Evolutionary conservation across 768 basidiomycete species (phyloP).

Genomic region (Boletus sp.): DNA sequence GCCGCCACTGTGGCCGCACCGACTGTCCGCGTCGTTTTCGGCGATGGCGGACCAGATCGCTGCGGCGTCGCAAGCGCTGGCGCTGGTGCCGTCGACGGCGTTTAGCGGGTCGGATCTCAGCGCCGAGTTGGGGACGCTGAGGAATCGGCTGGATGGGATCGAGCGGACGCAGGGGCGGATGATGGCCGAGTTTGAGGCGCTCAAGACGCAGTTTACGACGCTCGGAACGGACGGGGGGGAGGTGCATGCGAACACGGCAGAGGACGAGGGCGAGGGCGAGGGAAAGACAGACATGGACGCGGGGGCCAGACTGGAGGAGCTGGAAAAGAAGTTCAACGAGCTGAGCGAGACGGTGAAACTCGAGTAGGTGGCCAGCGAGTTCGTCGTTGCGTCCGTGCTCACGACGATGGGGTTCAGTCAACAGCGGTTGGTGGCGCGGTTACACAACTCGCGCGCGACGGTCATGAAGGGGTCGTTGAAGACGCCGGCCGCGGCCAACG

Average conservation of each 20-base stretch:
- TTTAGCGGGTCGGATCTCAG: conserved; percentile 16
- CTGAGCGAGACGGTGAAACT: conserved; percentile 31
- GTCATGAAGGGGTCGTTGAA: conserved; percentile 33
- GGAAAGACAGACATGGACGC: conserved; percentile 24
- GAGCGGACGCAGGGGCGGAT: conserved; percentile 35
- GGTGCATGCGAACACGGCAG: conserved; percentile 4
- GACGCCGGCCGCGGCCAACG: conserved; percentile 30
- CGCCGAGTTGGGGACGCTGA: conserved; percentile 19
- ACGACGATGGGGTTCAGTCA: conserved; percentile 31
- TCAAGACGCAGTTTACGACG: conserved; percentile 27
- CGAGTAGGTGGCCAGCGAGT: conserved; percentile 27
- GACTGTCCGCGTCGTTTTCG: conserved; percentile 38
- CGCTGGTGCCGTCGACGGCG: conserved; percentile 26
- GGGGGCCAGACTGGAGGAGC: conserved; percentile 27
- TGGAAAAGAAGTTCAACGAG: conserved; percentile 38
- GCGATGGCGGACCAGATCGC: conserved; percentile 41
- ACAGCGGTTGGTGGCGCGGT: conserved; percentile 35
- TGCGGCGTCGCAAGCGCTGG: conserved; percentile 40
- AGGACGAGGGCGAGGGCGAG: conserved; percentile 30
- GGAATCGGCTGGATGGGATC: conserved; percentile 30
- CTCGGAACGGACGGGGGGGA: conserved; percentile 6
- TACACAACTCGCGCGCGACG: conserved; percentile 36
- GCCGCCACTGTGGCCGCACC: conserved; percentile 30
- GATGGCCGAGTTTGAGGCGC: conserved; percentile 29
- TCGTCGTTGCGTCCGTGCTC: too few species aligned